Evolutionary conservation across 2,329 filamentous ascomycete species (phyloP), one percentile per base, ranked within the genome.

Genomic region (Helminthosporium solani): DNA sequence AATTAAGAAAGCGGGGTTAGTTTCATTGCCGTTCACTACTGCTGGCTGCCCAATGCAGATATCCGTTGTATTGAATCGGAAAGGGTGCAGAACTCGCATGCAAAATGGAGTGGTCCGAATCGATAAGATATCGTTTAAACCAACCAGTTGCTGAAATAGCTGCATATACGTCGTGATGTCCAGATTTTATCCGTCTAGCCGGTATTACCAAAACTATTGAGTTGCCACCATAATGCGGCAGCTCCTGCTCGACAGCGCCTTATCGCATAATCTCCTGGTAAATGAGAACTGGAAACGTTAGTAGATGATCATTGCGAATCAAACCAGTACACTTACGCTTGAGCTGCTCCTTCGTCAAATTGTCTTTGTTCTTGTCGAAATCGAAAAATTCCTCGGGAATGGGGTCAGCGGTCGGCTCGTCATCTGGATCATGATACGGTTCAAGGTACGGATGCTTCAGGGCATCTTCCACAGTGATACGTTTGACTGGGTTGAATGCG

Each of bases 351-450:
- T 99, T 99, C 78, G 88, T 96, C 67, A 99, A 76, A 64, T 87
- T 94, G 73, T 99, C 94, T 84, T 99, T 99, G 80, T 97, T 95
- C 82, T 96, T 96, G 75, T 99, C 94, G 73, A 99, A 99, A 74
- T 99, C 94, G 71, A 99, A 99, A 79, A 99, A 99, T 71, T 96
- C 92, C 72, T 97, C 92, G 18, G 94, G 94, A 64, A 99, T 99
- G 18, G 94, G 91, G 34, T 91, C 88, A 15, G 94, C 94, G 11
- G 90, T 96, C 40, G 94, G 94, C 80, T 99, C 94, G 69, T 99
- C 94, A 68, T 97, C 94, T 6, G 94, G 94, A 71, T 99, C 94
- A 72, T 99, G 94, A 74, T 99, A 99, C 5, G 94, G 94, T 78
- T 99, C 94, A 27, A 99, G 83, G 74, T 99, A 99, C 4, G 94